Percentiles rank a stretch among this genome's conserved stretches.
These are phyloP conservation scores for Venturiaceae sp. DNA, from an alignment of 2,329 filamentous ascomycete genomes.

Conservation along the genomic window DNA sequence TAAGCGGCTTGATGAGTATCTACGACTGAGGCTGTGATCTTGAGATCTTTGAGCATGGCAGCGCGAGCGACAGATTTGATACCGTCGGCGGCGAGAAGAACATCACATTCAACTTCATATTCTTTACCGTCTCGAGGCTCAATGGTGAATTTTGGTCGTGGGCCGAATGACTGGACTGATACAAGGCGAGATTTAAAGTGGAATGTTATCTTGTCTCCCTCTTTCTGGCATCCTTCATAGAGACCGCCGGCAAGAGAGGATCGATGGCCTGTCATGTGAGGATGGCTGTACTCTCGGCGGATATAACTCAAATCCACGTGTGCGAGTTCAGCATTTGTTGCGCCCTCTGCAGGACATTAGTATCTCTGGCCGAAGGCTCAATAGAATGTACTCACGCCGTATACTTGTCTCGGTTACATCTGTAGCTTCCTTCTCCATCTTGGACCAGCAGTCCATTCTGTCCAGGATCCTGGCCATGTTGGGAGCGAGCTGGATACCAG, in stretches of 20 bases:
- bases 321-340: constrained; percentile 57
- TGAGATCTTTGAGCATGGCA: constrained; percentile 44
- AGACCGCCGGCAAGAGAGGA: constrained; percentile 59
- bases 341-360: constrained; percentile 45
- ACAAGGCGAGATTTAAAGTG: constrained; percentile 52
- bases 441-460: constrained; percentile 60
- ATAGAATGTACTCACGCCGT: constrained; percentile 36
- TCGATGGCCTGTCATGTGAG: constrained; percentile 73
- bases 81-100: constrained; percentile 38
- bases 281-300: constrained; percentile 57
- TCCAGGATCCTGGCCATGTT: constrained; percentile 74
- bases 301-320: constrained; percentile 63
- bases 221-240: constrained; percentile 58
- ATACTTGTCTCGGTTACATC: constrained; percentile 64
- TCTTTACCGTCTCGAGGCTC: constrained; percentile 41
- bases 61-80: constrained; percentile 37
- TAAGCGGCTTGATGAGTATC: constrained; percentile 72
- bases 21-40: constrained; percentile 44
- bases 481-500: constrained; percentile 74
- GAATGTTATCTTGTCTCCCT: constrained; percentile 53
- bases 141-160: constrained; percentile 50
- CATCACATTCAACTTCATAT: constrained; percentile 40
- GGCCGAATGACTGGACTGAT: constrained; percentile 48
- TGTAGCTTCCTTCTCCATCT: constrained; percentile 62
- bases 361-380: background rate